These are phyloP conservation scores for Cephalotrichum gorgonifer DNA, from an alignment of 2,329 filamentous ascomycete species.

Conservation along the genomic window DNA sequence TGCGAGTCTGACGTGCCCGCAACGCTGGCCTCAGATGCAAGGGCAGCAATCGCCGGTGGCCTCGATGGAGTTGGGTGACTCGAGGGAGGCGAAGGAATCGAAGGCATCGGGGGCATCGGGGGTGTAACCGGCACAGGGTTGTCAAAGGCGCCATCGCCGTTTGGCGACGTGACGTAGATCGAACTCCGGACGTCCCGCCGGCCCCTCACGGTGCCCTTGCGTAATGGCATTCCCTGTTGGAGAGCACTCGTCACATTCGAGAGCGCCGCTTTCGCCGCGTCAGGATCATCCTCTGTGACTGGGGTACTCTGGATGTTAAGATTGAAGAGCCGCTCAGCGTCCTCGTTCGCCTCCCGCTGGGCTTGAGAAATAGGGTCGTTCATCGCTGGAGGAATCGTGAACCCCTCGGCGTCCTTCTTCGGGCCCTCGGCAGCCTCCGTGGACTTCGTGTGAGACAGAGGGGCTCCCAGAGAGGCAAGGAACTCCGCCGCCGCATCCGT, in stretches of 20 bases:
- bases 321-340: conserved; percentile 61
- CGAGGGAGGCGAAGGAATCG: too few species aligned
- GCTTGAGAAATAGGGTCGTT: conserved; percentile 62
- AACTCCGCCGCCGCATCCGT: conserved; percentile 38
- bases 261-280: conserved; percentile 62
- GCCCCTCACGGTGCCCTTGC: conserved; percentile 73
- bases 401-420: conserved; percentile 64
- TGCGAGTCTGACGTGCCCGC: conserved; percentile 68
- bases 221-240: conserved; percentile 50
- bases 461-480: conserved; percentile 39
- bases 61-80: too few species aligned
- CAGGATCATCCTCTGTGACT: conserved; percentile 66
- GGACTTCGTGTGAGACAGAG: conserved; percentile 31
- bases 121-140: conserved; percentile 5
- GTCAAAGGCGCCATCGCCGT: conserved; percentile 8
- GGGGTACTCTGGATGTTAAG: conserved; percentile 71
- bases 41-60: conserved; percentile 38
- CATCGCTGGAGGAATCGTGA: conserved; percentile 55
- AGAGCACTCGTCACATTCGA: conserved; percentile 68
- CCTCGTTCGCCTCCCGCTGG: conserved; percentile 48
- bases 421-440: conserved; percentile 20
- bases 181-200: conserved; percentile 88
- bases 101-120: conserved; percentile 13
- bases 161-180: conserved; percentile 57
- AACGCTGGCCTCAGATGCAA: conserved; percentile 53